Base-by-base conservation (phyloP, 2,329 filamentous ascomycete species). In the Phyllosticta citriasiana region DNA sequence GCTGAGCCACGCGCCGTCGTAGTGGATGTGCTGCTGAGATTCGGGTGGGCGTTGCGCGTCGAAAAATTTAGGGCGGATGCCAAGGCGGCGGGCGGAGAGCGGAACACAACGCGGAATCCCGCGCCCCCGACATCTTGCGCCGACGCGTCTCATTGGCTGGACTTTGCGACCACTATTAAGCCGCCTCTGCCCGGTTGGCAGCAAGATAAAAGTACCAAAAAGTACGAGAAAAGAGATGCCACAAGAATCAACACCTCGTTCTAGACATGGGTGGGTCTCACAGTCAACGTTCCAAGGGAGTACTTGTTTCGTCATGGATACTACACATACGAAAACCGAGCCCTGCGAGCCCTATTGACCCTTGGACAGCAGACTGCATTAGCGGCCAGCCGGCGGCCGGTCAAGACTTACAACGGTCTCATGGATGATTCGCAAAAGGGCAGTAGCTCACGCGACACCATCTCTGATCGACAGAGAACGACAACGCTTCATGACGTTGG, bases 51-150 rank as follows among this genome's bases (percentile, higher is more conserved):
- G 22, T 30, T 26, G 16, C 19, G 19, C 19, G 6, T 47, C 22
- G 60, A 57, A 61, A 61, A 61, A 61, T 61, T 61, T 54, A 47
- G 59, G 59, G 47, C 26, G 10, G 14, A 12, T 14, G 33, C 33
- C 33, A 40, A 40, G 33, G 33, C 33, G 33, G 33, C 5, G 33
- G 33, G 33, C 33, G 33, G 33, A 40, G 33, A 40, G 33, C 33
- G 33, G 33, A 40, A 40, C 10, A 2, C 10, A n/a, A 19, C 25
- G 53, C 53, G 26, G 53, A 19, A 55, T 55, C 16, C 53, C 24
- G 24, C 53, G n/a, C 10, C 53, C 25, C 24, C 26, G 26, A 26
- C 53, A 30, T 35, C n/a, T 16, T 27, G 56, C 40, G 10, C 27
- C 27, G 27, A 30, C 27, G 27, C 27, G 5, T 30, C 27, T 30